These are phyloP conservation scores for Exophiala sideris DNA, from an alignment of 2,329 filamentous ascomycete species.

Conservation along the genomic window DNA sequence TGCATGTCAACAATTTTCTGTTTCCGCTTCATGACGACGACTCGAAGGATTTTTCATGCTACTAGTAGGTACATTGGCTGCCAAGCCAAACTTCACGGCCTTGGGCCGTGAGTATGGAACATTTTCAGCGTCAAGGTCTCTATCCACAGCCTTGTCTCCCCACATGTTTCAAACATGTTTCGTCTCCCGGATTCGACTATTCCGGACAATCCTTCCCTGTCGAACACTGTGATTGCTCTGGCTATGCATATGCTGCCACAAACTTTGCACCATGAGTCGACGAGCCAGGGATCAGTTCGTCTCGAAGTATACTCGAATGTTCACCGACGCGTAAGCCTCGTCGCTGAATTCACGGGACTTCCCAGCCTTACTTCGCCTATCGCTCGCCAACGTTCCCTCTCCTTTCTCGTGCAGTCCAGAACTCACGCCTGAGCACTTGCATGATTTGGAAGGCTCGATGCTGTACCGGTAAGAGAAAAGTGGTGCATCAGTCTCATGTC, in stretches of 20 bases:
- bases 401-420: background rate
- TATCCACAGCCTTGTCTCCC: constrained; percentile 17
- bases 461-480: constrained; percentile 16
- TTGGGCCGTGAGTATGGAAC: constrained; percentile 7
- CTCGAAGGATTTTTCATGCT: background rate
- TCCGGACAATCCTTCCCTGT: constrained; percentile 9
- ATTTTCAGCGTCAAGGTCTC: constrained; percentile 4
- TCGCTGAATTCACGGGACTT: no score
- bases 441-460: background rate
- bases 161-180: constrained; percentile 11
- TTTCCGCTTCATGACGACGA: background rate
- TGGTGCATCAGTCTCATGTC: constrained; percentile 15
- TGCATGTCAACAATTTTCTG: background rate
- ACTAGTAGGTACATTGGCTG: constrained; percentile 1
- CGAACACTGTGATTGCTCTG: constrained; percentile 1
- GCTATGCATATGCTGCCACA: constrained; percentile 10
- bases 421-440: background rate
- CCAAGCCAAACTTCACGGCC: background rate
- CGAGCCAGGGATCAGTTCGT: background rate
- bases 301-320: constrained; percentile 8
- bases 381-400: background rate
- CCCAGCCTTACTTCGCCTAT: background rate
- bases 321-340: background rate
- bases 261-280: constrained; percentile 9
- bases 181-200: constrained; percentile 16